These are phyloP conservation scores for Blastomyces gilchristii DNA, from an alignment of 2,329 filamentous ascomycete genomes.

Conservation along the genomic window DNA sequence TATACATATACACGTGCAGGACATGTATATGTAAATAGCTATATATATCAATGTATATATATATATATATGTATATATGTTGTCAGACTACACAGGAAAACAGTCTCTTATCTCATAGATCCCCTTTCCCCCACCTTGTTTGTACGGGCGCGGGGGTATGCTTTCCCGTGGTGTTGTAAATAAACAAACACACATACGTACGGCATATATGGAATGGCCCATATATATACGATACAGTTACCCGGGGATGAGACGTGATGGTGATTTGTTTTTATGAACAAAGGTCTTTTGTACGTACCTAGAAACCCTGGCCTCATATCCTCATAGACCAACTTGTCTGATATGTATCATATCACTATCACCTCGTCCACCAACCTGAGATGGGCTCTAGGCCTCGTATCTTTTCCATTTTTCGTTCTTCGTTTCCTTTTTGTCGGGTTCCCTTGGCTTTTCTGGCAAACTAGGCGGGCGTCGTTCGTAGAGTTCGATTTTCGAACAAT, in stretches of 20 bases:
- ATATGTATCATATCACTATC: not conserved
- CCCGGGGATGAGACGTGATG: not conserved
- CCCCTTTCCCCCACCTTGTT: not conserved
- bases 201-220: not conserved
- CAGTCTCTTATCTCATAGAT: not conserved
- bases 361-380: not conserved
- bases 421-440: not conserved
- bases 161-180: not conserved
- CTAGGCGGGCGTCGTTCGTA: not conserved
- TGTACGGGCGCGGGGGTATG: not conserved
- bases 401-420: not conserved
- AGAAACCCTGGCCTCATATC: not conserved
- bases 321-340: not conserved
- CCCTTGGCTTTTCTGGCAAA: not conserved
- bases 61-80: not conserved
- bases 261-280: not conserved
- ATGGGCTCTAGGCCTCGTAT: not conserved
- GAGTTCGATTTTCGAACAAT: not conserved
- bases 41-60: not conserved
- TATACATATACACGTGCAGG: not conserved
- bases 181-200: not conserved
- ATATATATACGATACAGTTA: constrained; percentile 1
- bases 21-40: not conserved
- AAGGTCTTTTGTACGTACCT: not conserved
- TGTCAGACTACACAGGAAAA: not conserved